These are phyloP conservation scores for Sporisorium sorghi DNA, from an alignment of 1,284 basidiomycete species.

Conservation along the genomic window DNA sequence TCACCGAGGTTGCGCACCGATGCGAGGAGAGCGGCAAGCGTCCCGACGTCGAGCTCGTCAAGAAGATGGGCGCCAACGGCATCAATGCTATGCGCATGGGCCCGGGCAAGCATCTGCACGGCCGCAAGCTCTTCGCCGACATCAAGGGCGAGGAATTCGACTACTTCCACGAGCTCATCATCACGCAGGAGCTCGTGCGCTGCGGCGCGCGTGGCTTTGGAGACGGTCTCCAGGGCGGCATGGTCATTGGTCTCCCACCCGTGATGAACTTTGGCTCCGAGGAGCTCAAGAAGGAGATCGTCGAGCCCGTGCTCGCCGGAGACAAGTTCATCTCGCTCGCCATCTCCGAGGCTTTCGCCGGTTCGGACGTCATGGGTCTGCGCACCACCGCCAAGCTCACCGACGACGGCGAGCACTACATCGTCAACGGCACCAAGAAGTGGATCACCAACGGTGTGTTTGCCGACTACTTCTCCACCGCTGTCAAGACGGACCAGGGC, in stretches of 20 bases:
- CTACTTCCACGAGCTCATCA: slow-evolving; percentile 83
- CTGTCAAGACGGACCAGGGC: slow-evolving; percentile 75
- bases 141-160: slow-evolving; percentile 89
- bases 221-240: slow-evolving; percentile 70
- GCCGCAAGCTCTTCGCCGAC: slow-evolving; percentile 82
- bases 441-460: slow-evolving; percentile 92
- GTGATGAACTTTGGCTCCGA: slow-evolving; percentile 84
- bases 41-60: slow-evolving; percentile 71
- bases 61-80: slow-evolving; percentile 69
- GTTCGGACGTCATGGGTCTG: slow-evolving; percentile 80
- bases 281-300: slow-evolving; percentile 80
- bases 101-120: slow-evolving; percentile 80
- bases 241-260: slow-evolving; percentile 70
- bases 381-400: slow-evolving; percentile 83
- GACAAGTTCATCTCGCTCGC: slow-evolving; percentile 86
- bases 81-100: slow-evolving; percentile 74
- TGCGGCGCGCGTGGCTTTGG: slow-evolving; percentile 76
- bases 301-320: slow-evolving; percentile 83
- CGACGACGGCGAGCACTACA: slow-evolving; percentile 78
- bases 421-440: slow-evolving; percentile 70
- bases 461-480: slow-evolving; percentile 73
- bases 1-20: slow-evolving; percentile 82
- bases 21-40: slow-evolving; percentile 85
- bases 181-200: slow-evolving; percentile 86
- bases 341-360: slow-evolving; percentile 89